A percentile compares a stretch with the other conserved stretches of the same genome.
phyloP scores from a whole-genome alignment of 768 basidiomycete genomes.

The Plicaturopsis crispa region DNA sequence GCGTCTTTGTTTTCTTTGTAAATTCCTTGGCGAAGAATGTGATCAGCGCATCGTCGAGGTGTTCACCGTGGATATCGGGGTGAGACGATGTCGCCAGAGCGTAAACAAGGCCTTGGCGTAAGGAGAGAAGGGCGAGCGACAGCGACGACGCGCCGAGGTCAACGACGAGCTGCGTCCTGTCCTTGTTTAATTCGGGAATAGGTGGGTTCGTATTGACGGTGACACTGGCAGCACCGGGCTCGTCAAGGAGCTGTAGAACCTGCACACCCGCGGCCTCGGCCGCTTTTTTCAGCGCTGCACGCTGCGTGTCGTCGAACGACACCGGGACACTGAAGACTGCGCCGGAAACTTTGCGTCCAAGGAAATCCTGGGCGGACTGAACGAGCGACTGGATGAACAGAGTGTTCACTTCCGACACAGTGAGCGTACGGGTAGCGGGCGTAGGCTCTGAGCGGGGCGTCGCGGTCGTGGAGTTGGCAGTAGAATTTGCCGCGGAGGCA shows the following conservation, averaged over 20 bases:
- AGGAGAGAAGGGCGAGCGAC: constrained; percentile 59
- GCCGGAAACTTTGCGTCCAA: constrained; percentile 70
- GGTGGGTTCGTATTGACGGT: constrained; percentile 47
- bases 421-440: constrained; percentile 60
- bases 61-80: constrained; percentile 50
- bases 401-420: constrained; percentile 75
- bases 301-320: constrained; percentile 64
- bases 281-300: constrained; percentile 62
- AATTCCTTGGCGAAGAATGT: constrained; percentile 94
- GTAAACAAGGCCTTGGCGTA: constrained; percentile 69
- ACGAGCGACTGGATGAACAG: constrained; percentile 83
- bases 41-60: constrained; percentile 77
- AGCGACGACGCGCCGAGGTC: constrained; percentile 77
- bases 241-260: constrained; percentile 83
- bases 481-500: constrained; percentile 42
- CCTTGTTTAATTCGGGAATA: constrained; percentile 30
- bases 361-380: constrained; percentile 84
- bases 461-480: constrained; percentile 56
- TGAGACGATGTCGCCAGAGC: constrained; percentile 36
- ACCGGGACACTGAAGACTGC: constrained; percentile 82
- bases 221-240: constrained; percentile 72
- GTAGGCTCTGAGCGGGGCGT: constrained; percentile 72
- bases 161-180: constrained; percentile 75
- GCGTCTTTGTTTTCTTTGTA: constrained; percentile 87
- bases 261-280: constrained; percentile 75